These are phyloP conservation scores for Hymenoscyphus linearis DNA, from an alignment of 2,329 filamentous ascomycete species.

Conservation along the genomic window DNA sequence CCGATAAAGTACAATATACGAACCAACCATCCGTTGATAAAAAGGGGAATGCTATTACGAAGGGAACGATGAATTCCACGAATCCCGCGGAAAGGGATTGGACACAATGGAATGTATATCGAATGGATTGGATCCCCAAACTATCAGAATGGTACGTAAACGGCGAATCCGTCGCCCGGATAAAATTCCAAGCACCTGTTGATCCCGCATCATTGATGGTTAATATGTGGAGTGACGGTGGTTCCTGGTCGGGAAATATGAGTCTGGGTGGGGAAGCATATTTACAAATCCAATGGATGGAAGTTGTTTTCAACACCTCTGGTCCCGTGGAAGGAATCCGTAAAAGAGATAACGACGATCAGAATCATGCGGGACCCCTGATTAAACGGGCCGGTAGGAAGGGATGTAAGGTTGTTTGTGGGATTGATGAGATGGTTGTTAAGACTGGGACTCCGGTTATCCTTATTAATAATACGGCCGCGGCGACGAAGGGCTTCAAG, in stretches of 20 bases:
- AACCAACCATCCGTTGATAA: constrained; percentile 28
- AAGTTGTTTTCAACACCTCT: constrained; percentile 29
- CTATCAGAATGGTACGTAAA: constrained; percentile 30
- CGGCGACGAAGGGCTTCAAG: constrained; percentile 7
- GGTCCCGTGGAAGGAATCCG: constrained; percentile 15
- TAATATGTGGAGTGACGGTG: constrained; percentile 32
- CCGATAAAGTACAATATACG: constrained; percentile 28
- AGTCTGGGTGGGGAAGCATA: constrained; percentile 23
- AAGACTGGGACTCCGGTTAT: constrained; percentile 24
- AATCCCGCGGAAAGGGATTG: constrained; percentile 20
- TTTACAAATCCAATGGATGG: constrained; percentile 32
- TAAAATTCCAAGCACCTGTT: constrained; percentile 25
- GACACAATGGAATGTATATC: constrained; percentile 29
- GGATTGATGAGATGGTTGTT: constrained; percentile 25
- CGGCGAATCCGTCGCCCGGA: constrained; percentile 24
- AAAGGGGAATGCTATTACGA: constrained; percentile 15
- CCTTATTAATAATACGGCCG: constrained; percentile 23
- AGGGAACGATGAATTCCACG: constrained; percentile 24
- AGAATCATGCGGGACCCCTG: constrained; percentile 9
- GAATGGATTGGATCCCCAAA: constrained; percentile 31
- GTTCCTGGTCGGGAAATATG: constrained; percentile 31
- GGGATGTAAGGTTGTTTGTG: constrained; percentile 27
- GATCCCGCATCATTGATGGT: constrained; percentile 25
- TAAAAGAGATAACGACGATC: constrained; percentile 14
- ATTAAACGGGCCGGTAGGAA: constrained; percentile 21